Evolutionary conservation across 129 eudicot species (phyloP).

Genomic region (Pittosporum tobira): DNA sequence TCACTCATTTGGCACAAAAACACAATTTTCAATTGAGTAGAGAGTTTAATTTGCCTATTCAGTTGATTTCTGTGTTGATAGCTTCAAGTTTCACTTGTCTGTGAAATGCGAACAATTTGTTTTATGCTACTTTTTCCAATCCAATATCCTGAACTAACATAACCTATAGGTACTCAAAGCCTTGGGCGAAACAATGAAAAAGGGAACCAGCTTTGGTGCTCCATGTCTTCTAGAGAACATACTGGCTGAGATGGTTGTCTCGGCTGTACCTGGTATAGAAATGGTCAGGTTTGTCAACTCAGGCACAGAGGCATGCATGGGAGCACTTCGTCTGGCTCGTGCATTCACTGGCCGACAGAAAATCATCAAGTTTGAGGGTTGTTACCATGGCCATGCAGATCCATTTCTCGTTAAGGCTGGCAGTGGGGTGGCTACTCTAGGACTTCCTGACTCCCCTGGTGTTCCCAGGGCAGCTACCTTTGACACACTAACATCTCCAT

Average conservation of each 20-base stretch:
- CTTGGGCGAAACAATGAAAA: slow-evolving; percentile 90
- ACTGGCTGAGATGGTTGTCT: slow-evolving; percentile 72
- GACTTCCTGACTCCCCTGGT: slow-evolving; percentile 93
- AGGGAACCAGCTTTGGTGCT: slow-evolving; percentile 99
- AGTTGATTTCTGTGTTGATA: not conserved
- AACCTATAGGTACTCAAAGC: slow-evolving; percentile 73
- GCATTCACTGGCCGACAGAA: slow-evolving; percentile 67
- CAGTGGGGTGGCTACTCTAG: slow-evolving; percentile 90
- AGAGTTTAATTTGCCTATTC: no score
- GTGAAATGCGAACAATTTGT: slow-evolving; percentile 3
- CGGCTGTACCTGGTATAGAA: slow-evolving; percentile 89
- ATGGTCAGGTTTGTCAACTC: slow-evolving; percentile 96
- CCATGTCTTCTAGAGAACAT: slow-evolving; percentile 86
- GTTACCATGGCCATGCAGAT: slow-evolving; percentile 94
- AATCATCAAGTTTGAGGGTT: slow-evolving; percentile 79
- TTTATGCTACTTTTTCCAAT: not conserved
- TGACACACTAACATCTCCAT: slow-evolving; percentile 68
- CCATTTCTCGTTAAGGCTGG: slow-evolving; percentile 88
- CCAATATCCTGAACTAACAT: slow-evolving; percentile 2
- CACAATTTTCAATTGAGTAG: not conserved
- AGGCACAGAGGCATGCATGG: slow-evolving; percentile 97
- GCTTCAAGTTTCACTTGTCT: no score
- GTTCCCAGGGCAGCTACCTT: slow-evolving; percentile 68
- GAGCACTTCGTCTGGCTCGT: slow-evolving; percentile 82
- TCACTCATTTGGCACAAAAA: no score